Conservation (phyloP, 164 flowering plant genomes). For the Kingdonia uniflora region DNA sequence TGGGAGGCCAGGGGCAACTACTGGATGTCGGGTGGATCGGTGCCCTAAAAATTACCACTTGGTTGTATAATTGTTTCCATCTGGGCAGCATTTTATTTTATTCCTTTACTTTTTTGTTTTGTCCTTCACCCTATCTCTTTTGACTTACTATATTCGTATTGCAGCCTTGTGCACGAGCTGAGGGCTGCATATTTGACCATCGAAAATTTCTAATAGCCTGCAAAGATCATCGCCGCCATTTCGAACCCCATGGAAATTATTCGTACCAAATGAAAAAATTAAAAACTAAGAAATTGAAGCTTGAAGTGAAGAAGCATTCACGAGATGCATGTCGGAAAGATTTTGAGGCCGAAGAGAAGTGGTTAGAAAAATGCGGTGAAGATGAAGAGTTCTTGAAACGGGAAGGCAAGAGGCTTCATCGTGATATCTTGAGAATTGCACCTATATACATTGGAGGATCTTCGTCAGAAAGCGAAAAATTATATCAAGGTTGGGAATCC, state of each 20-base stretch:
- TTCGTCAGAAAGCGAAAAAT: constrained; percentile 28
- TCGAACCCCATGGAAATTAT: constrained; percentile 68
- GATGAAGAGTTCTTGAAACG: constrained; percentile 98
- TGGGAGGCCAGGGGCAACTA: constrained; percentile 95
- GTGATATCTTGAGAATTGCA: constrained; percentile 84
- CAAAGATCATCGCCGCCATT: constrained; percentile 71
- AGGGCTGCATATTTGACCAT: constrained; percentile 87
- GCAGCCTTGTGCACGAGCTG: constrained; percentile 96
- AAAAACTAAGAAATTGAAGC: constrained; percentile 70
- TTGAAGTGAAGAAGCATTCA: constrained; percentile 62
- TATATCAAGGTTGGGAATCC: constrained; percentile 88
- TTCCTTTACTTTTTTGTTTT: neutral
- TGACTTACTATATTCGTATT: constrained; percentile 6
- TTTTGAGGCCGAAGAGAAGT: constrained; percentile 88
- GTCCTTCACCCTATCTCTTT: neutral
- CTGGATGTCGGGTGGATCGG: constrained; percentile 97
- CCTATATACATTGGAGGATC: constrained; percentile 90
- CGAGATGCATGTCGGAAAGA: constrained; percentile 83
- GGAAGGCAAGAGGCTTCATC: constrained; percentile 91
- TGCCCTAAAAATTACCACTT: constrained; percentile 96
- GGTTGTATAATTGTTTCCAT: constrained; percentile 30
- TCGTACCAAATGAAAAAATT: constrained; percentile 41
- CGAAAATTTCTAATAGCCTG: constrained; percentile 97
- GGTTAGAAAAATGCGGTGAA: constrained; percentile 98
- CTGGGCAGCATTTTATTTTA: neutral